Percentiles rank a stretch among this genome's conserved stretches.
phyloP scores from a whole-genome alignment of 2,329 filamentous ascomycete species.

The Phyllosticta capitalensis region DNA sequence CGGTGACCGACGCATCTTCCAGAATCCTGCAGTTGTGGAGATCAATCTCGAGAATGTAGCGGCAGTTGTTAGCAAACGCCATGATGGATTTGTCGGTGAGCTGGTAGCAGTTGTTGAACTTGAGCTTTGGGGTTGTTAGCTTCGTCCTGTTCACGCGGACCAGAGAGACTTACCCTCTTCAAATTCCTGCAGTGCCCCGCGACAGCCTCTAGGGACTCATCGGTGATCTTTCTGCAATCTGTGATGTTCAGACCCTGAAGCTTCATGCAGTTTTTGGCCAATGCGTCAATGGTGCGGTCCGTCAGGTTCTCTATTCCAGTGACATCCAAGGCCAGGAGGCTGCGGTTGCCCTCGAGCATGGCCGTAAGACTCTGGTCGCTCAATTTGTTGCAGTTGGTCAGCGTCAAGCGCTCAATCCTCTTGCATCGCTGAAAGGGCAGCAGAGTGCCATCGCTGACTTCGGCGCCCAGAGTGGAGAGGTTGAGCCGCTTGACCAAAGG shows the following conservation, averaged over 20 bases:
- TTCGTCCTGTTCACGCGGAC: background rate
- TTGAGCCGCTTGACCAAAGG: slow-evolving; percentile 90
- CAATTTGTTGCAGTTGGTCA: slow-evolving; percentile 79
- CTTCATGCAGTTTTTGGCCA: slow-evolving; percentile 72
- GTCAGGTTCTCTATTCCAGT: slow-evolving; percentile 74
- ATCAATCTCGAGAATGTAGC: slow-evolving; percentile 92
- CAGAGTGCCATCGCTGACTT: slow-evolving; percentile 84
- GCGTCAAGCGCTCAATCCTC: slow-evolving; percentile 80
- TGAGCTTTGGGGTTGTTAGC: slow-evolving; percentile 50
- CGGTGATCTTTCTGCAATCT: slow-evolving; percentile 72
- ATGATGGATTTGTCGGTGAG: slow-evolving; percentile 73
- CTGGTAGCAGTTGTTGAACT: slow-evolving; percentile 87
- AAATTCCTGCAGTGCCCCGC: slow-evolving; percentile 77
- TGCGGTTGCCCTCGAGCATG: slow-evolving; percentile 67
- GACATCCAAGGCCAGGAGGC: slow-evolving; percentile 82
- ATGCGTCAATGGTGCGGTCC: slow-evolving; percentile 64
- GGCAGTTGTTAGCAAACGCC: slow-evolving; percentile 80
- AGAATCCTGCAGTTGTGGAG: slow-evolving; percentile 76
- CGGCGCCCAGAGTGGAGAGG: slow-evolving; percentile 64
- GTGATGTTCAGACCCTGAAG: slow-evolving; percentile 92
- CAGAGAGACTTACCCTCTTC: slow-evolving; percentile 57
- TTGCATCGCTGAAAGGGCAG: slow-evolving; percentile 75
- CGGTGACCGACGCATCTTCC: slow-evolving; percentile 73
- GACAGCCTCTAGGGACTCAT: slow-evolving; percentile 71
- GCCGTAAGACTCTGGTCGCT: slow-evolving; percentile 76